These are phyloP conservation scores for Blastobotrys attinorum DNA, from an alignment of 805 yeast species.

Conservation along the genomic window DNA sequence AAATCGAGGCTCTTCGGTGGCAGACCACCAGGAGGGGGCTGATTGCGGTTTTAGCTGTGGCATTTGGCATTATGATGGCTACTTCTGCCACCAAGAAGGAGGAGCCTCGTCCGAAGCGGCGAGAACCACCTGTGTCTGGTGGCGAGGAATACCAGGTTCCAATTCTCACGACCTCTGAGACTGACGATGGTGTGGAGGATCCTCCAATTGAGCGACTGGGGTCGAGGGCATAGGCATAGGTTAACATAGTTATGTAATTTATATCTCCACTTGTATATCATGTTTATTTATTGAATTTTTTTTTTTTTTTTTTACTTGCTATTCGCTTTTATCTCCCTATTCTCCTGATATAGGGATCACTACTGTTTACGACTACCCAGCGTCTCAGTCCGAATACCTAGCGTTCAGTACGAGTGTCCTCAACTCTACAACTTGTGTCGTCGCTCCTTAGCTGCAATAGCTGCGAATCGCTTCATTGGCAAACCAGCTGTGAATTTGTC, in stretches of 20 bases:
- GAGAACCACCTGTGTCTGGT: conserved; percentile 8
- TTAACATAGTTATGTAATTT: not conserved
- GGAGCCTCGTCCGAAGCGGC: conserved; percentile 22
- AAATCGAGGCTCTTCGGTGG: conserved; percentile 88
- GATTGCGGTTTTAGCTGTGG: conserved; percentile 60
- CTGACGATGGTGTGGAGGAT: conserved; percentile 25
- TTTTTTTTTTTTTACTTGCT: too few relatives aligned
- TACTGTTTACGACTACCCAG: too few relatives aligned
- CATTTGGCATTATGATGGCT: conserved; percentile 53
- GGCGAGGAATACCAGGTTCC: conserved; percentile 25
- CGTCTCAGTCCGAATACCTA: too few relatives aligned
- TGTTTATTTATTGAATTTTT: not conserved
- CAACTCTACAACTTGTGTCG: conserved; percentile 51
- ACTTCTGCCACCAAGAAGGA: conserved; percentile 27
- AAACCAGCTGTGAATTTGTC: conserved; percentile 62
- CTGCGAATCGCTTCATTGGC: conserved; percentile 62
- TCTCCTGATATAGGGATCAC: too few relatives aligned
- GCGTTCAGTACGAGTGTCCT: too few relatives aligned
- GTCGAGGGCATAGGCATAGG: conserved; percentile 14
- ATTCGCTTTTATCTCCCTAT: too few relatives aligned
- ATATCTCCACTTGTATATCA: too few relatives aligned
- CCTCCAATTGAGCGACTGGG: conserved; percentile 29
- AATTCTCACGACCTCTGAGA: conserved; percentile 19
- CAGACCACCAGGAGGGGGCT: conserved; percentile 85
- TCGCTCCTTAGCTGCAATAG: conserved; percentile 44